Base-by-base conservation (phyloP, 495 filamentous ascomycete species). In the Cryomyces antarcticus region DNA sequence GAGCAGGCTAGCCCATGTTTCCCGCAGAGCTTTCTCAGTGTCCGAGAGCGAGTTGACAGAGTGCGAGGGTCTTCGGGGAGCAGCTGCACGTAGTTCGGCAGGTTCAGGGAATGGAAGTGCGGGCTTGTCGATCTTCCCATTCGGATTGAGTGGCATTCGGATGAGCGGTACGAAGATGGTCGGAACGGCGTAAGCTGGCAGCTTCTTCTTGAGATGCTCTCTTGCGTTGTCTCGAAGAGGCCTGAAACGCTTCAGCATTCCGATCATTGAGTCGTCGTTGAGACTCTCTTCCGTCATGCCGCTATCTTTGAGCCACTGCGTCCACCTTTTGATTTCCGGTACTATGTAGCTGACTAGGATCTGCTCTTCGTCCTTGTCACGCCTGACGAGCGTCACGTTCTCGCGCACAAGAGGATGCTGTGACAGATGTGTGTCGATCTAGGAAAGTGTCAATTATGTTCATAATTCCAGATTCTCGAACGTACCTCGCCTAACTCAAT, bases 401-500 rank as follows among this genome's bases (percentile, higher is more conserved):
- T 97, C 89, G 12, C 82, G 64, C 5, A 96, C 72, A 4, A 94
- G 59, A 5, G 76, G 75, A 57, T 93, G 75, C 37, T 78, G 72
- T 36, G 75, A 77, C 13, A 95, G 64, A 52, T 87, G 76, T 34
- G 72, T 86, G 55, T 96, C 87, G 45, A 95, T n/a, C n/a, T n/a
- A n/a, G n/a, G n/a, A n/a, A n/a, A n/a, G n/a, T n/a, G n/a, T n/a
- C n/a, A n/a, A n/a, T n/a, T n/a, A n/a, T n/a, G n/a, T n/a, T n/a
- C n/a, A n/a, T n/a, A n/a, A n/a, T n/a, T n/a, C n/a, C n/a, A n/a
- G n/a, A n/a, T n/a, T n/a, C n/a, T n/a, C n/a, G n/a, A n/a, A n/a
- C n/a, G n/a, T n/a, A n/a, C 94, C 42, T 96, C 89, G 46, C 81
- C 82, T 28, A 96, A 76, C 60, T 96, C 88, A 50, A 96, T 92